These are phyloP conservation scores for Amaranthus cruentus DNA, from an alignment of 148 eudicot genomes.

Conservation along the genomic window DNA sequence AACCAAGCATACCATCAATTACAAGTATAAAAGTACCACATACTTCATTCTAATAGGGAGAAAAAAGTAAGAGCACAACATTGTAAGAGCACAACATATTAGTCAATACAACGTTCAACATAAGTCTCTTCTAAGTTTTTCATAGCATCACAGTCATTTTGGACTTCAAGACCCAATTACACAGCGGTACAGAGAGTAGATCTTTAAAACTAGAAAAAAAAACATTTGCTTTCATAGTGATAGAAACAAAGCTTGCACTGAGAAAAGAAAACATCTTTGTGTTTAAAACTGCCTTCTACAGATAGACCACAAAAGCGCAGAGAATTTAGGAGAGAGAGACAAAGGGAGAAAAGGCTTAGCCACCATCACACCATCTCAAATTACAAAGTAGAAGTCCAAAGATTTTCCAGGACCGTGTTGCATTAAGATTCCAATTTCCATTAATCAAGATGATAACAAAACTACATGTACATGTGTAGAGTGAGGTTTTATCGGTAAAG, in stretches of 20 bases:
- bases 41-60: slow-evolving; percentile 2
- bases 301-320: too few relatives aligned
- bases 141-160: background rate
- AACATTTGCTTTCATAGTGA: background rate
- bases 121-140: background rate
- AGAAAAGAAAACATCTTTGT: too few relatives aligned
- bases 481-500: too few relatives aligned
- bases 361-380: too few relatives aligned
- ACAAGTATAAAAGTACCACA: background rate
- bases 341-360: too few relatives aligned
- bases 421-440: too few relatives aligned
- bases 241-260: background rate
- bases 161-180: background rate
- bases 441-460: too few relatives aligned
- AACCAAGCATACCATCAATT: slow-evolving; percentile 10
- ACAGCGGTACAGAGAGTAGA: background rate
- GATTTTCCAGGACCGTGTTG: too few relatives aligned
- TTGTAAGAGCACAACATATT: background rate
- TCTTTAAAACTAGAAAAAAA: background rate
- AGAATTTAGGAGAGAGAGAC: too few relatives aligned
- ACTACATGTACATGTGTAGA: too few relatives aligned
- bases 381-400: too few relatives aligned
- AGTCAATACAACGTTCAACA: background rate
- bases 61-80: background rate
- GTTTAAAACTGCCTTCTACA: too few relatives aligned